A percentile compares a stretch with the other conserved stretches of the same genome.
Conservation (phyloP, 2,329 filamentous ascomycete genomes). For the Fusarium newnesense region DNA sequence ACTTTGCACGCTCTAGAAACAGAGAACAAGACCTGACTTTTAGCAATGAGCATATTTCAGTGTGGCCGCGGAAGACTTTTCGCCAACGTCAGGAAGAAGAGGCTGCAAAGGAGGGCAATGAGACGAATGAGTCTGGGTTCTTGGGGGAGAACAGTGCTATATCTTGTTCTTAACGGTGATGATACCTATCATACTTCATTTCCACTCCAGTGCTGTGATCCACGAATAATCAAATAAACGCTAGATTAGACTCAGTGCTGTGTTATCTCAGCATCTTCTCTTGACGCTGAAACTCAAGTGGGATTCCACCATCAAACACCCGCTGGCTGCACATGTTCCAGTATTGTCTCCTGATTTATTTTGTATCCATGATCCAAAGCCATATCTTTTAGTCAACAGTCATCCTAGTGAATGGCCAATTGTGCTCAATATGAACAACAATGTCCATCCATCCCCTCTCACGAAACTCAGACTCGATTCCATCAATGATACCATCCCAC, state of each 20-base stretch:
- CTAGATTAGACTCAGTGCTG: neutral
- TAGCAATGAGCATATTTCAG: neutral
- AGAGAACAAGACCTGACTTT: neutral
- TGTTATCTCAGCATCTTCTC: neutral
- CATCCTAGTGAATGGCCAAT: neutral
- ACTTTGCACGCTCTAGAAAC: neutral
- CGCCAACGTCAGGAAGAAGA: neutral
- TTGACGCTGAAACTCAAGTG: neutral
- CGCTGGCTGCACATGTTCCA: too few species aligned
- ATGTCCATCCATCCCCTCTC: neutral
- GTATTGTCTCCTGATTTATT: neutral
- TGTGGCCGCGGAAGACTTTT: neutral
- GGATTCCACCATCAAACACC: neutral
- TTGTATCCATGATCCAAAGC: neutral
- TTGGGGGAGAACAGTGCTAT: neutral
- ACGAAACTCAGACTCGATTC: neutral
- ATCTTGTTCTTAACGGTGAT: neutral
- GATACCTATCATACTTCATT: neutral
- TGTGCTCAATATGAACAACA: slow-evolving; percentile 3
- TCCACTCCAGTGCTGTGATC: neutral
- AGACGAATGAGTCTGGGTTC: neutral
- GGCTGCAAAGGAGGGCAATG: neutral
- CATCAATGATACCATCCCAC: neutral
- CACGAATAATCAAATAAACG: neutral
- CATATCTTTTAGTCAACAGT: neutral